Evolutionary conservation across 371 early-diverging fungal genomes (phyloP), one percentile per base, ranked within the genome.

Genomic region (Mucor velutinosus): DNA sequence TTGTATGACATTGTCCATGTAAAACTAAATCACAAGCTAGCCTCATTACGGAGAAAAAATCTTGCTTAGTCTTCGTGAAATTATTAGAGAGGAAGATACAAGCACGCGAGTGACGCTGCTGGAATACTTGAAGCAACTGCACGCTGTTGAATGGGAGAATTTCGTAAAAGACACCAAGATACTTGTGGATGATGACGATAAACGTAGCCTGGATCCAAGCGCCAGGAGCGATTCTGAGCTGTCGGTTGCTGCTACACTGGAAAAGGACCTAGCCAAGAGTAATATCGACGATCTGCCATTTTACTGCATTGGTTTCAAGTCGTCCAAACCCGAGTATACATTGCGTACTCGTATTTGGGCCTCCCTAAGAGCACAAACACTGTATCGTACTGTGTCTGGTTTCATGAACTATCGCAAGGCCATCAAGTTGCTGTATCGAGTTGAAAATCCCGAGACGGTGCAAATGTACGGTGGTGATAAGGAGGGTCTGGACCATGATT

Each of bases 1-100:
- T 55, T 15, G 4, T 62, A 8, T 35, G 25, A 14, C 23, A 1
- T n/a, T 19, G 8, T 30, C 21, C 0, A 5, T 37, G 7, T 11
- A 37, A 45, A 14, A 19, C n/a, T n/a, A 17, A 45, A 45, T 12
- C 51, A 51, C 7, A 51, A 27, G 23, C 7, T 74, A 82, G 58
- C 96, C 96, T 19, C 96, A 96, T 71, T 96, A 93, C 75, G 87
- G 91, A 37, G 95, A 96, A 77, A 95, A 94, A 77, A 92, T 94
- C 23, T 76, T 96, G 25, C 78, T 95, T 61, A 87, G 91, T 3
- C 78, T 95, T 47, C 84, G 92, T 27, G 95, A 95, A 77, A 92
- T 95, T 62, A 93, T 95, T 66, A 81, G 92, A 29, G 94, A 94
- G 69, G 90, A 92, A 62, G 95, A 95, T 66, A 83, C 90, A 60